phyloP scores from a whole-genome alignment of 1,284 basidiomycete species.

The Ganoderma lingzhi region DNA sequence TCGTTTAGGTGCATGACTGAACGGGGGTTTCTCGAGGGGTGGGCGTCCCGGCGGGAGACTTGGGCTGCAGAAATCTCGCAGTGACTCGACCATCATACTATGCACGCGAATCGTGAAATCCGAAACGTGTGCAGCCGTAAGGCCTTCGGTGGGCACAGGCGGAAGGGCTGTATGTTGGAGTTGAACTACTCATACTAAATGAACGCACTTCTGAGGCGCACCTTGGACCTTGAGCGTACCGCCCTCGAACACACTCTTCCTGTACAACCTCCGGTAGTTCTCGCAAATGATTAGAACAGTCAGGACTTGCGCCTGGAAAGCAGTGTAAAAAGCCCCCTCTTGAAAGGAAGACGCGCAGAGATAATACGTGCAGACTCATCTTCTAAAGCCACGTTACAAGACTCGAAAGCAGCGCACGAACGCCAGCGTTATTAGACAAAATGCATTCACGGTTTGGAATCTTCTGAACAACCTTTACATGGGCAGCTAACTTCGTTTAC shows the following conservation, averaged over 20 bases:
- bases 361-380: not conserved
- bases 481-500: not conserved
- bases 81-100: slow-evolving; percentile 73
- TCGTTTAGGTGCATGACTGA: slow-evolving; percentile 16
- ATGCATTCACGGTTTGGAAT: not conserved
- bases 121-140: slow-evolving; percentile 72
- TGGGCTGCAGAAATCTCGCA: slow-evolving; percentile 67
- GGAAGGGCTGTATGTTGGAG: slow-evolving; percentile 66
- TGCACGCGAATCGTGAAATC: slow-evolving; percentile 71
- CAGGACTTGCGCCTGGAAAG: slow-evolving; percentile 88
- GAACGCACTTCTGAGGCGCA: slow-evolving; percentile 51
- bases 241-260: slow-evolving; percentile 77
- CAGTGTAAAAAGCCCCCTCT: slow-evolving; percentile 98
- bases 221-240: slow-evolving; percentile 87
- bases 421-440: not conserved
- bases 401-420: not conserved
- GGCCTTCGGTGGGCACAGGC: slow-evolving; percentile 75
- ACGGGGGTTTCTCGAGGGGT: slow-evolving; percentile 24
- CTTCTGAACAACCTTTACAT: not conserved
- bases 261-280: slow-evolving; percentile 92
- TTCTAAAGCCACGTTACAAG: too few relatives aligned
- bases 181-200: not conserved
- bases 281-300: slow-evolving; percentile 65
- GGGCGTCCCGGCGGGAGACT: slow-evolving; percentile 28
- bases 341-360: slow-evolving; percentile 73